Percentiles rank a stretch among this genome's conserved stretches.
phyloP scores from a whole-genome alignment of 192 early-diverging fungal genomes.

The Umbelopsis vinacea region DNA sequence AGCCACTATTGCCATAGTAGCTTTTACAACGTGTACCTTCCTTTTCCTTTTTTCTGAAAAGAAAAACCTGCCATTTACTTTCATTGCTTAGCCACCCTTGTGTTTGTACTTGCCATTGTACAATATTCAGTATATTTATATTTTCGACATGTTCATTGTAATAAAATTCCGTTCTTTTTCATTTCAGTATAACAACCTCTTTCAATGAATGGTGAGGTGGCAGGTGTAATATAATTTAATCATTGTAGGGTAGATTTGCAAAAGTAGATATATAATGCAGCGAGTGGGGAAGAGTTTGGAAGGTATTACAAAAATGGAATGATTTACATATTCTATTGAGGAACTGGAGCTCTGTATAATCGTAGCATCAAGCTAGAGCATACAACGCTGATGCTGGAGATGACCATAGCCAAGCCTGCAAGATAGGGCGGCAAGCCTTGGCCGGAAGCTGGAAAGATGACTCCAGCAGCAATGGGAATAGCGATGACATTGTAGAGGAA shows the following conservation, averaged over 20 bases:
- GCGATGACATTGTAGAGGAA: slow-evolving; percentile 86
- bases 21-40: neutral
- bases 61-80: neutral
- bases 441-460: slow-evolving; percentile 66
- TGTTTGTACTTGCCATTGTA: too few relatives aligned
- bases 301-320: neutral
- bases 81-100: too few relatives aligned
- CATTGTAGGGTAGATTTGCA: too few relatives aligned
- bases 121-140: too few relatives aligned
- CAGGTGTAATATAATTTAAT: too few relatives aligned
- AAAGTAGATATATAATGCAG: too few relatives aligned
- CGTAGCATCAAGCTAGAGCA: slow-evolving; percentile 71
- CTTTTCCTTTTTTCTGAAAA: neutral
- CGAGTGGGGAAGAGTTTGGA: too few relatives aligned
- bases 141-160: too few relatives aligned
- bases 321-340: neutral
- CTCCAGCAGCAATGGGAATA: slow-evolving; percentile 91
- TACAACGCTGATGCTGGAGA: slow-evolving; percentile 85
- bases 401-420: slow-evolving; percentile 91
- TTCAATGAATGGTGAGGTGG: too few relatives aligned
- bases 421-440: slow-evolving; percentile 72
- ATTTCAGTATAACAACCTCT: too few relatives aligned
- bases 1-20: neutral
- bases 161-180: too few relatives aligned
- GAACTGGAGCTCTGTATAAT: slow-evolving; percentile 30